Conservation (phyloP, 164 flowering plant genomes). For the Macadamia integrifolia region DNA sequence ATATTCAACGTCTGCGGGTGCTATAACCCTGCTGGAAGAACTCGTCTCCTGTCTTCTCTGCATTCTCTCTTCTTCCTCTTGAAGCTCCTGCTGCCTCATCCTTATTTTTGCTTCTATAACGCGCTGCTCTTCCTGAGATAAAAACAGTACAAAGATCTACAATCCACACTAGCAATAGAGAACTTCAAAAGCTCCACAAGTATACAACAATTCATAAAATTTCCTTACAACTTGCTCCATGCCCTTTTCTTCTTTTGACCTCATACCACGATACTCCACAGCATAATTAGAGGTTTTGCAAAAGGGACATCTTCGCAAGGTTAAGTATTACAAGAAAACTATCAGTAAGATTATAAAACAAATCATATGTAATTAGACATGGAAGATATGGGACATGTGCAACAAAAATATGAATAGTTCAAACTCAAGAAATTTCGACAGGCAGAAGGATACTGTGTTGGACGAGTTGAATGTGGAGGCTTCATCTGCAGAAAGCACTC, state of each 20-base stretch:
- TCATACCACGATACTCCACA: conserved; percentile 90
- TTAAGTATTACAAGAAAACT: conserved; percentile 33
- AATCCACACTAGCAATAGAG: not conserved
- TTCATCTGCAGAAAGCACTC: conserved; percentile 99
- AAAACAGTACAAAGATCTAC: not conserved
- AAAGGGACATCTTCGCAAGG: conserved; percentile 71
- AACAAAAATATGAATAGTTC: not conserved
- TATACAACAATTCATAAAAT: conserved; percentile 1
- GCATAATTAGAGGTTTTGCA: conserved; percentile 94
- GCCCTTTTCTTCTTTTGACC: conserved; percentile 88
- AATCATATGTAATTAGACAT: too few species aligned
- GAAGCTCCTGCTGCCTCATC: conserved; percentile 79
- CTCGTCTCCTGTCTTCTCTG: conserved; percentile 49
- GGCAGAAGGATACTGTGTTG: conserved; percentile 90
- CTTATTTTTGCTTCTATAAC: conserved; percentile 98
- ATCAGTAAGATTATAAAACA: too few species aligned
- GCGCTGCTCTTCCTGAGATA: conserved; percentile 80
- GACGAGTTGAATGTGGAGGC: conserved; percentile 87
- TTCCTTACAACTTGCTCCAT: conserved; percentile 73
- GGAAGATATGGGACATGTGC: too few species aligned
- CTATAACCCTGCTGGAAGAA: conserved; percentile 39
- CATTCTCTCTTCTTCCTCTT: conserved; percentile 76
- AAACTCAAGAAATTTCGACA: not conserved
- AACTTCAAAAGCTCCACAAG: not conserved
- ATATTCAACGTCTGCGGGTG: conserved; percentile 35